Evolutionary conservation across 495 filamentous ascomycete genomes (phyloP).

Genomic region (Halenospora varia): DNA sequence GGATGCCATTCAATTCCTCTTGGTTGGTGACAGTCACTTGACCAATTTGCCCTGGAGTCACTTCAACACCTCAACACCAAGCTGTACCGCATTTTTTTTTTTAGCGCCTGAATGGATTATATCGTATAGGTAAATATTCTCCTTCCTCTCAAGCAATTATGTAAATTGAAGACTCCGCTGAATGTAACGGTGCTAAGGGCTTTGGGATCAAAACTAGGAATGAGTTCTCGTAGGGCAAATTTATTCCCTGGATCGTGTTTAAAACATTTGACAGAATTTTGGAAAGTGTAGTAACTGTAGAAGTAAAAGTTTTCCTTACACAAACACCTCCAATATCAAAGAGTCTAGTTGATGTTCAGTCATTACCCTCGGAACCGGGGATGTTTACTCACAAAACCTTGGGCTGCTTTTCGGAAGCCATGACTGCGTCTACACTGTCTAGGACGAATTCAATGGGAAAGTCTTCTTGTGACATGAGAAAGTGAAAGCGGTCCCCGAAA

Average conservation of each 20-base stretch:
- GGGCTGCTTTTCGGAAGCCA: conserved; percentile 44
- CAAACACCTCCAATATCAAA: conserved; percentile 98
- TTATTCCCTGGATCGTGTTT: not conserved
- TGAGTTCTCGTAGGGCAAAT: not conserved
- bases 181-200: too few species aligned
- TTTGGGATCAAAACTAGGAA: too few species aligned
- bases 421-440: conserved; percentile 29
- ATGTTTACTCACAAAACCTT: conserved; percentile 53
- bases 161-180: too few species aligned
- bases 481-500: not conserved
- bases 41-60: too few species aligned
- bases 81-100: too few species aligned
- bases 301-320: conserved; percentile 50
- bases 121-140: too few species aligned
- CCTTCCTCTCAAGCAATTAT: too few species aligned
- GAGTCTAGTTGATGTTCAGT: conserved; percentile 33
- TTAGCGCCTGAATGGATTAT: too few species aligned
- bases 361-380: not conserved
- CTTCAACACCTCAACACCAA: too few species aligned
- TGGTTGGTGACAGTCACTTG: too few species aligned
- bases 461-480: conserved; percentile 20
- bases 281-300: too few species aligned
- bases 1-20: too few species aligned
- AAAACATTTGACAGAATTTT: not conserved
- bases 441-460: conserved; percentile 21